Percentiles rank a stretch among this genome's conserved stretches.
These are phyloP conservation scores for Russula dissimulans DNA, from an alignment of 768 basidiomycete species.

Conservation along the genomic window DNA sequence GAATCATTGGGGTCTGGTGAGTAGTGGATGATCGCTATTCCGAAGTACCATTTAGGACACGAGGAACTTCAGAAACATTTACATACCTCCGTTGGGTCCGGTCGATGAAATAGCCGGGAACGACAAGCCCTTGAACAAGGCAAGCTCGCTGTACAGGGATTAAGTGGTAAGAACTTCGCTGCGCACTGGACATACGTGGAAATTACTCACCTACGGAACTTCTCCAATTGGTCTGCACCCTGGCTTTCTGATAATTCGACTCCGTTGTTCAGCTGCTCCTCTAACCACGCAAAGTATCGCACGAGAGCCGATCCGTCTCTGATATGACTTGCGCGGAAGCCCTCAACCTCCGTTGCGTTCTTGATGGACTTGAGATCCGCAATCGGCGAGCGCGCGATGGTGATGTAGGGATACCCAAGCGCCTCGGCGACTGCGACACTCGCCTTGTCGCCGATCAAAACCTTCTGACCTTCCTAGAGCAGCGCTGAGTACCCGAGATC, in stretches of 20 bases:
- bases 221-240: conserved; percentile 69
- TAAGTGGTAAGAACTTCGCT: background rate
- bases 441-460: conserved; percentile 68
- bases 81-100: conserved; percentile 82
- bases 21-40: conserved; percentile 87
- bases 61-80: background rate
- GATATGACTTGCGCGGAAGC: conserved; percentile 82
- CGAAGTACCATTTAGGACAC: background rate
- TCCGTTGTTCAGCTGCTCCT: conserved; percentile 64
- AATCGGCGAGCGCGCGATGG: conserved; percentile 59
- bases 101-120: conserved; percentile 90
- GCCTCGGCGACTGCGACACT: conserved; percentile 78
- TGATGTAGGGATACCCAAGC: conserved; percentile 61
- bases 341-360: conserved; percentile 73
- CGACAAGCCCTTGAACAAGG: conserved; percentile 76
- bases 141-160: conserved; percentile 46
- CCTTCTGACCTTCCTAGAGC: conserved; percentile 37
- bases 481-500: background rate
- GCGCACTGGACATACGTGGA: background rate
- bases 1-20: conserved; percentile 65
- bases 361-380: conserved; percentile 76
- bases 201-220: conserved; percentile 63
- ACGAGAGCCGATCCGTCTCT: conserved; percentile 84
- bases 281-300: conserved; percentile 92
- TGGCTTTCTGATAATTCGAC: conserved; percentile 65